Evolutionary conservation across 805 yeast genomes (phyloP).

Genomic region (Schizosaccharomyces octosporus): DNA sequence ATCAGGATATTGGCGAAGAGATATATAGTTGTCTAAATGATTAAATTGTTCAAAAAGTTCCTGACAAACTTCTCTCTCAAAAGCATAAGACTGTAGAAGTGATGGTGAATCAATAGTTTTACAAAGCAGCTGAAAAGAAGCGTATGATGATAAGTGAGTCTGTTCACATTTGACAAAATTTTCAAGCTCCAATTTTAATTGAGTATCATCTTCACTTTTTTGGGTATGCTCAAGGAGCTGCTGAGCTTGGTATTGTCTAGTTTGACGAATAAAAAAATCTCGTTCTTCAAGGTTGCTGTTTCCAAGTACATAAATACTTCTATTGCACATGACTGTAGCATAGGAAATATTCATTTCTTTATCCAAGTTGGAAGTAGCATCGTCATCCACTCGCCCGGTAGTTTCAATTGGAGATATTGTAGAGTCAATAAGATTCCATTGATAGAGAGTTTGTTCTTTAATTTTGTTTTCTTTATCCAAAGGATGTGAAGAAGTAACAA

Average conservation of each 20-base stretch:
- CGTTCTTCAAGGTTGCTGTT: background rate
- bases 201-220: background rate
- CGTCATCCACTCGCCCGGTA: background rate
- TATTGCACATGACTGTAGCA: background rate
- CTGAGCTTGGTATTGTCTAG: background rate
- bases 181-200: background rate
- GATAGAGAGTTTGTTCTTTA: background rate
- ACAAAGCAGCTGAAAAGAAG: background rate
- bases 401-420: background rate
- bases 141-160: background rate
- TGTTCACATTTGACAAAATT: background rate
- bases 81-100: background rate
- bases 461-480: background rate
- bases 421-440: background rate
- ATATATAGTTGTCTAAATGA: background rate
- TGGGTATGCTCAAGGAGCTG: background rate
- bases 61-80: background rate
- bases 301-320: background rate
- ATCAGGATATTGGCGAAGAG: background rate
- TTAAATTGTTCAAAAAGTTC: background rate
- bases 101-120: background rate
- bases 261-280: background rate
- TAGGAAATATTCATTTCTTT: background rate
- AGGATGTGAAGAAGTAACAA: background rate
- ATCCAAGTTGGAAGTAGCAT: background rate